A percentile compares a stretch with the other conserved stretches of the same genome.
Evolutionary conservation across 768 basidiomycete genomes (phyloP).

Genomic region (Cystofilobasidium capitatum): DNA sequence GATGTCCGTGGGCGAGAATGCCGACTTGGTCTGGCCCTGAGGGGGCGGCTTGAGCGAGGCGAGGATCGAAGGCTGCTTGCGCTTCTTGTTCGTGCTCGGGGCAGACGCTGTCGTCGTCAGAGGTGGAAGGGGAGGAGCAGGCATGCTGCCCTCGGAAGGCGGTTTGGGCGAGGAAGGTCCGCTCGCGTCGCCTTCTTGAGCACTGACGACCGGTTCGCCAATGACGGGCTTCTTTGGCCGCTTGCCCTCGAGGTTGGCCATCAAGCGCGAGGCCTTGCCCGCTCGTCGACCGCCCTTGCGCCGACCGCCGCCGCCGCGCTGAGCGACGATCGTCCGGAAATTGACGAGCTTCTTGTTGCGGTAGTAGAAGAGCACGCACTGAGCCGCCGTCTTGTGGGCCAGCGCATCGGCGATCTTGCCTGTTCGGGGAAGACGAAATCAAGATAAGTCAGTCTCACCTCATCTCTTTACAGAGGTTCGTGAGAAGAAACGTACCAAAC

Average conservation of each 20-base stretch:
- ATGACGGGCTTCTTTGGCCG: background rate
- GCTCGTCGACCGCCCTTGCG: slow-evolving; percentile 21
- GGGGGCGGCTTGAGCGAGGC: background rate
- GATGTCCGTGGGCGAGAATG: background rate
- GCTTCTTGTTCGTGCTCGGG: background rate
- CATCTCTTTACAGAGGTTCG: too few species aligned
- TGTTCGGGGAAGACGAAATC: background rate
- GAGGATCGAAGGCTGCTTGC: background rate
- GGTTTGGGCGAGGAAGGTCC: background rate
- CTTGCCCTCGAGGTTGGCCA: slow-evolving; percentile 22
- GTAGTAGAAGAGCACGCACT: slow-evolving; percentile 92
- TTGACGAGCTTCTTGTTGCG: slow-evolving; percentile 68
- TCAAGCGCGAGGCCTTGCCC: slow-evolving; percentile 10
- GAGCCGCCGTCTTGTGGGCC: slow-evolving; percentile 70
- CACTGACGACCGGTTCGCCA: background rate
- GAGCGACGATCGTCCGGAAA: slow-evolving; percentile 19
- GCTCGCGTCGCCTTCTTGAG: background rate
- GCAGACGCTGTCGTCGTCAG: background rate
- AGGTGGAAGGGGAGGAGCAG: background rate
- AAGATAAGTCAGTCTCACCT: background rate
- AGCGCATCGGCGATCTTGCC: slow-evolving; percentile 70
- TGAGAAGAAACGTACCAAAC: slow-evolving; percentile 48
- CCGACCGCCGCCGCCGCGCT: slow-evolving; percentile 11
- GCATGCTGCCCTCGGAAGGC: background rate
- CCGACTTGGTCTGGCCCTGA: background rate